Evolutionary conservation across 768 basidiomycete genomes (phyloP).

Genomic region (Termitomyces sp.): DNA sequence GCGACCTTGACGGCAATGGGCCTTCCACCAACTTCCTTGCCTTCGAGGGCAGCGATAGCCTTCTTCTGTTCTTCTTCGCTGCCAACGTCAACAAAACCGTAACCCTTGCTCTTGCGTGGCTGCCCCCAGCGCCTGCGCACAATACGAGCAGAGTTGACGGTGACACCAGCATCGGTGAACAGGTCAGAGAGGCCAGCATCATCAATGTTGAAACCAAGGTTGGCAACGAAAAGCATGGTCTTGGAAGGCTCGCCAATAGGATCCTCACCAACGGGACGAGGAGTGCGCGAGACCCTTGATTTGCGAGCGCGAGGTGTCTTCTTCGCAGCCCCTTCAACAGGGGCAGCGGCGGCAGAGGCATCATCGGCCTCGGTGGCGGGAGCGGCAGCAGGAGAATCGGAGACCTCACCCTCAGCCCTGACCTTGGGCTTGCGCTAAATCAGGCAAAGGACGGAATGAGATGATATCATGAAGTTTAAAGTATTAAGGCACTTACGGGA

Average conservation of each 20-base stretch:
- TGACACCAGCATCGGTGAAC: constrained; percentile 84
- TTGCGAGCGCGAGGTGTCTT: constrained; percentile 52
- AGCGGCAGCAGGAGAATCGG: constrained; percentile 30
- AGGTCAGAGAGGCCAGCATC: constrained; percentile 74
- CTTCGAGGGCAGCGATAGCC: constrained; percentile 82
- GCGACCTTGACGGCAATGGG: constrained; percentile 92
- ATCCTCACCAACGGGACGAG: constrained; percentile 75
- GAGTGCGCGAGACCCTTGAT: constrained; percentile 48
- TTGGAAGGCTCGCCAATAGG: constrained; percentile 86
- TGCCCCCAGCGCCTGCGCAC: constrained; percentile 82
- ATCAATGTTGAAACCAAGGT: constrained; percentile 92
- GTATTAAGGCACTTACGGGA: constrained; percentile 35
- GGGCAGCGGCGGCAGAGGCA: constrained; percentile 23
- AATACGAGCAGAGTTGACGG: constrained; percentile 81
- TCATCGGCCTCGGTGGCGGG: constrained; percentile 19
- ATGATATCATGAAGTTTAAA: constrained; percentile 13
- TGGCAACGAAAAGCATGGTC: constrained; percentile 92
- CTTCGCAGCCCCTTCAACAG: constrained; percentile 34
- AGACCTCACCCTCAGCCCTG: constrained; percentile 33
- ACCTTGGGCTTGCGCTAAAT: constrained; percentile 57
- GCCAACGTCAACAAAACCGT: constrained; percentile 96
- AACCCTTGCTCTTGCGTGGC: constrained; percentile 89
- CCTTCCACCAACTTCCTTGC: constrained; percentile 84
- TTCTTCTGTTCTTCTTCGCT: constrained; percentile 85
- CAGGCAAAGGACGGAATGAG: constrained; percentile 10